A percentile compares a stretch with the other conserved stretches of the same genome.
These are phyloP conservation scores for Parmelia sp. DNA, from an alignment of 495 filamentous ascomycete genomes.

Conservation along the genomic window DNA sequence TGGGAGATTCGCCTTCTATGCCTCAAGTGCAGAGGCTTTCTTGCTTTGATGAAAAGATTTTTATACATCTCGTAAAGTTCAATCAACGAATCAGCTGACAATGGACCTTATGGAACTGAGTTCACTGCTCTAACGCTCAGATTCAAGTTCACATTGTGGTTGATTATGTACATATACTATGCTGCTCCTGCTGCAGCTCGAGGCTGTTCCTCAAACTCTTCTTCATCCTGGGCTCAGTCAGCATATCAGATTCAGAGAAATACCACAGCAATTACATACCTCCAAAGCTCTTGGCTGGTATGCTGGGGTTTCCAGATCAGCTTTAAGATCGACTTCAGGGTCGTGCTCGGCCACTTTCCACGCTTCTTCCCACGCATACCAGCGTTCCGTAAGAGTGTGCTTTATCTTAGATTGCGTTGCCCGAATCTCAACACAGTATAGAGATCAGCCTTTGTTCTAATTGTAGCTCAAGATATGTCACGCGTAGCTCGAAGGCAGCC, in stretches of 20 bases:
- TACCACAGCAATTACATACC: neutral
- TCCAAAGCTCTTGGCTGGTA: conserved; percentile 8
- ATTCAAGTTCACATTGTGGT: neutral
- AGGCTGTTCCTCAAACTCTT: conserved; percentile 4
- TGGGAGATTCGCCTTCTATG: too few species aligned
- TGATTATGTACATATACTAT: neutral
- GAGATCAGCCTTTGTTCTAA: conserved; percentile 22
- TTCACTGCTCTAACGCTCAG: neutral
- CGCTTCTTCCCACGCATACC: conserved; percentile 86
- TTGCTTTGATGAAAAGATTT: neutral
- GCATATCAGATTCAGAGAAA: neutral
- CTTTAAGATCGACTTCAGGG: conserved; percentile 51
- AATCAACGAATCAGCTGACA: neutral
- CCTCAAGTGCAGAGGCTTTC: neutral
- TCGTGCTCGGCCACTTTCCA: conserved; percentile 50
- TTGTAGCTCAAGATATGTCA: neutral
- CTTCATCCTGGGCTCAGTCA: conserved; percentile 7
- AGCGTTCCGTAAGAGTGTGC: conserved; percentile 78
- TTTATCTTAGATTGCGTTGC: conserved; percentile 72
- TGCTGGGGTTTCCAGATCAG: conserved; percentile 11
- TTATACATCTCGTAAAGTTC: neutral
- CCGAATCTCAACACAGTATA: conserved; percentile 46
- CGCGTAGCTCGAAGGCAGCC: neutral
- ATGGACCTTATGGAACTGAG: neutral
- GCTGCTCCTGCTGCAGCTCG: conserved; percentile 1